Conservation (phyloP, 208 protist genomes). For the Novymonas esmeraldas region DNA sequence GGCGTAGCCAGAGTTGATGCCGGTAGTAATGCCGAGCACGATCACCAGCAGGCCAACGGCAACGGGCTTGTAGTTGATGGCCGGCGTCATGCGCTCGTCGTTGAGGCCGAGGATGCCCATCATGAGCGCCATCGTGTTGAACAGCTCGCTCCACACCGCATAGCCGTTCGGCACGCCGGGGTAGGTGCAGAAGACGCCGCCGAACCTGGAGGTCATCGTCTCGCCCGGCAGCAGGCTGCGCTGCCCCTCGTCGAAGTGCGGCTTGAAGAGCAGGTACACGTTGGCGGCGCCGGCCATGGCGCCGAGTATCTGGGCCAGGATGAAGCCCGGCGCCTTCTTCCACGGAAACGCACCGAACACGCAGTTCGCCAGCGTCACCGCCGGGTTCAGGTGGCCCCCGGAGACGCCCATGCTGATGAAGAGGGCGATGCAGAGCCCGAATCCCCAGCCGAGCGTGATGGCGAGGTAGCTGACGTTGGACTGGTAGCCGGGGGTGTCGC, state of each 20-base stretch:
- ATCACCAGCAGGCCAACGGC: conserved; percentile 48
- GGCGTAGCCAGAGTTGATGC: conserved; percentile 46
- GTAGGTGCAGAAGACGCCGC: conserved; percentile 61
- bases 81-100: conserved; percentile 44
- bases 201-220: conserved; percentile 30
- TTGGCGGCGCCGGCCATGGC: conserved; percentile 39
- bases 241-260: conserved; percentile 29
- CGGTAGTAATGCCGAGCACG: conserved; percentile 41
- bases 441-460: conserved; percentile 49
- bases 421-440: conserved; percentile 44
- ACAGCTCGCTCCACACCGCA: conserved; percentile 43
- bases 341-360: conserved; percentile 45
- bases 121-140: conserved; percentile 47
- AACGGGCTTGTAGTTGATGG: conserved; percentile 43
- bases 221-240: conserved; percentile 12
- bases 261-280: conserved; percentile 43
- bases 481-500: conserved; percentile 7
- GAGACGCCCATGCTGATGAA: conserved; percentile 49
- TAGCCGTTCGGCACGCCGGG: conserved; percentile 30
- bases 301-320: conserved; percentile 46
- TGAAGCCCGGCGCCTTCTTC: conserved; percentile 50
- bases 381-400: conserved; percentile 58
- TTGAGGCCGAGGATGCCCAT: conserved; percentile 52
- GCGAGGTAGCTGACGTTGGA: conserved; percentile 27
- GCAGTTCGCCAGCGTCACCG: conserved; percentile 54